Evolutionary conservation across 2,329 filamentous ascomycete species (phyloP).

Genomic region (Trichoderma arundinaceum): DNA sequence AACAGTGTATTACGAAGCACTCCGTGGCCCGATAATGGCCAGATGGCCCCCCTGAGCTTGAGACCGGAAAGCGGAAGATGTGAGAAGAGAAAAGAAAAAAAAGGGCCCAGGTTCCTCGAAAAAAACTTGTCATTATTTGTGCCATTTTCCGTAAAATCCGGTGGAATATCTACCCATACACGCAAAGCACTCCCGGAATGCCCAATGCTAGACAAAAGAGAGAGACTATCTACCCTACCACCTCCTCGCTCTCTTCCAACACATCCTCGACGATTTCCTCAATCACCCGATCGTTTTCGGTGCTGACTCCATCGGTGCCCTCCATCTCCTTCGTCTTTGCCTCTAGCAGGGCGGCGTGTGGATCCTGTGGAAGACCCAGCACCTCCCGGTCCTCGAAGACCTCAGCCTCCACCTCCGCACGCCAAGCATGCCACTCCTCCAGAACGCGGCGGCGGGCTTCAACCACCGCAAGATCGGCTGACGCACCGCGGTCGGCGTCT

Average conservation of each 20-base stretch:
- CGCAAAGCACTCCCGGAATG: conserved; percentile 32
- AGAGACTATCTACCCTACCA: conserved; percentile 49
- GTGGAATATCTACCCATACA: conserved; percentile 32
- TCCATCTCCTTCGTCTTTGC: conserved; percentile 59
- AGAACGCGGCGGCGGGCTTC: conserved; percentile 83
- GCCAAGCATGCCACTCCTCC: conserved; percentile 88
- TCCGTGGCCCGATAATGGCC: background rate
- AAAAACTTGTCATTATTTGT: conserved; percentile 42
- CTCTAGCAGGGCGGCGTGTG: conserved; percentile 65
- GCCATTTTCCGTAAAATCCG: conserved; percentile 41
- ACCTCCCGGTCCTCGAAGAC: conserved; percentile 72
- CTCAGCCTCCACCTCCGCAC: conserved; percentile 73
- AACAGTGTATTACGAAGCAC: conserved; percentile 4
- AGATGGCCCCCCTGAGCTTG: too few relatives aligned
- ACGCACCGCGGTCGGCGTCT: conserved; percentile 90
- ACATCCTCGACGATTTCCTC: conserved; percentile 90
- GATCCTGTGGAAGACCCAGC: conserved; percentile 69
- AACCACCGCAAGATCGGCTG: conserved; percentile 91
- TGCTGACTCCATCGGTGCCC: conserved; percentile 50
- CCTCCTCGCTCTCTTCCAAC: conserved; percentile 83
- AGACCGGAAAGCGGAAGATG: too few relatives aligned
- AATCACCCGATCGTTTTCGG: conserved; percentile 76
- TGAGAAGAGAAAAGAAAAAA: too few relatives aligned
- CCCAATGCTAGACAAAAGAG: conserved; percentile 39
- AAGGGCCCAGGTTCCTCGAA: too few relatives aligned